Conservation (phyloP, 2,329 filamentous ascomycete species). For the Epicoccum nigrum region DNA sequence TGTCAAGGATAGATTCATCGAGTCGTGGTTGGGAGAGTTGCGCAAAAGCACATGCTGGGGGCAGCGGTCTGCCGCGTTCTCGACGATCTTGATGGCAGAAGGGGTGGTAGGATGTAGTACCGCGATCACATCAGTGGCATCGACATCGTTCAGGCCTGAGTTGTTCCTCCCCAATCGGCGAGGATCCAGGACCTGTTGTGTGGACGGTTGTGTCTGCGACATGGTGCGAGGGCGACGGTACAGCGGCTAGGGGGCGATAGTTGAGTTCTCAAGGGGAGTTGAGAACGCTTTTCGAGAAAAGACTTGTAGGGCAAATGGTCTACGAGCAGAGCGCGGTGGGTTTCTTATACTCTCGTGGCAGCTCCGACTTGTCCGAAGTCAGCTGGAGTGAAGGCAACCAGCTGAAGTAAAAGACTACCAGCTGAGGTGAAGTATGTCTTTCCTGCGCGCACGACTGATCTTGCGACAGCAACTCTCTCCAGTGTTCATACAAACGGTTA, state of each 20-base stretch:
- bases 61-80: slow-evolving; percentile 56
- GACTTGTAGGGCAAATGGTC: no score
- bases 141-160: slow-evolving; percentile 80
- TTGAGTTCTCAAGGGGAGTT: no score
- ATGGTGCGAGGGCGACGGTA: background rate
- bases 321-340: no score
- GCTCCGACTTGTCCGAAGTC: no score
- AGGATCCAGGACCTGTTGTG: slow-evolving; percentile 81
- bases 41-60: slow-evolving; percentile 65
- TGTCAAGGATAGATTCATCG: slow-evolving; percentile 45
- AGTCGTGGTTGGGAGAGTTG: slow-evolving; percentile 48
- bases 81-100: slow-evolving; percentile 74
- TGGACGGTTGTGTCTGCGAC: slow-evolving; percentile 64
- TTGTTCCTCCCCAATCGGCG: slow-evolving; percentile 79
- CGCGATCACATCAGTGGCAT: slow-evolving; percentile 87
- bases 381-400: no score
- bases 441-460: background rate
- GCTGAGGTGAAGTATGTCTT: background rate
- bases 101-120: slow-evolving; percentile 81
- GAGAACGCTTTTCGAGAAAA: no score
- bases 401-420: no score
- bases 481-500: slow-evolving; percentile 10
- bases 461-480: background rate
- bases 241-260: no score
- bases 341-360: no score